Base-by-base conservation (phyloP, 176 grass and related monocot species). In the Avena eriantha region DNA sequence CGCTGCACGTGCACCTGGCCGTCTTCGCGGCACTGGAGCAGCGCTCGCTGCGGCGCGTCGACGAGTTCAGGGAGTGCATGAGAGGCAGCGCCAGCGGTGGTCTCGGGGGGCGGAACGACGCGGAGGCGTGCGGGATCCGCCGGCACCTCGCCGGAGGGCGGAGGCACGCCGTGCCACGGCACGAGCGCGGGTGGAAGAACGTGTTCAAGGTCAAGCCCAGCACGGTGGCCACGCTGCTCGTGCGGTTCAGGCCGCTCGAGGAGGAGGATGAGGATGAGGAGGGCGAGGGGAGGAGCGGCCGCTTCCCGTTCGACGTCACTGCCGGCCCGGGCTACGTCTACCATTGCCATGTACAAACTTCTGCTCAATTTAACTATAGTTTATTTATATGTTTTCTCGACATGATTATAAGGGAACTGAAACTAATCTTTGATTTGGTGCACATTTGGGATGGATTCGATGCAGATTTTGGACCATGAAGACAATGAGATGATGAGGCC, bases 401-500 rank as follows among this genome's bases (percentile, higher is more conserved):
- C 63, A 33, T 66, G 26, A 66, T 66, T 29, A 66, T 66, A 15
- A 6, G 14, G 1, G 10, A 13, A 4, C 1, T 65, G 10, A 12
- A 63, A 21, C 0, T 41, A 11, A 15, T 71, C 2, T 3, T 13
- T 22, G 8, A 7, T 71, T 71, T 45, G 18, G 3, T 2, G 66
- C 5, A 3, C 70, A 24, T 49, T 75, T 76, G 60, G 23, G 60
- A 15, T 61, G 58, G 0, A 61, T 23, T 45, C 0, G 5, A 23
- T 83, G 63, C 86, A 98, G 96, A 95, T 98, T 81, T 82, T 98
- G 76, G 96, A 95, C 34, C 96, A 95, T 18, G 96, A 98, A 87
- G 96, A 98, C 73, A 98, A 98, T 65, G 96, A 90, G 64, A 95
- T 98, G 96, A 98, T 95, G 91, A 90, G 96, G 22, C 96, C 93